Percentiles rank a stretch among this genome's conserved stretches.
Conservation (phyloP, 108 stramenopile genomes). For the Epithemia pelagica region DNA sequence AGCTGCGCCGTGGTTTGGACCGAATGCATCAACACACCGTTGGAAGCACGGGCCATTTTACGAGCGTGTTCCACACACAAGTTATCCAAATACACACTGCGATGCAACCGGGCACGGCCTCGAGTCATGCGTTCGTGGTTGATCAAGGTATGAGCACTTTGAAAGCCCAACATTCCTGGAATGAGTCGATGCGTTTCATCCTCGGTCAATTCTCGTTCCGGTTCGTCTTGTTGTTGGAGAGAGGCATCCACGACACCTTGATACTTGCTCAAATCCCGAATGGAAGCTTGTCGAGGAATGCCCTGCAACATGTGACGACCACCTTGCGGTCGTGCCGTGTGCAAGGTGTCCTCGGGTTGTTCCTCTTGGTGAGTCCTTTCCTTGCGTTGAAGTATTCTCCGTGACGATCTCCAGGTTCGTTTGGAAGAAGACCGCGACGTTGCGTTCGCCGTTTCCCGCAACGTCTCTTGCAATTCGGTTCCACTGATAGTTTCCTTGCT, state of each 20-base stretch:
- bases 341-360: no score
- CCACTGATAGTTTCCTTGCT: no score
- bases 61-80: not conserved
- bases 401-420: no score
- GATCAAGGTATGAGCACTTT: not conserved
- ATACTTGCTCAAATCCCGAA: not conserved
- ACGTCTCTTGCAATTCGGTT: no score
- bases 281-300: not conserved
- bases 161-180: not conserved
- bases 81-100: not conserved
- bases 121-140: not conserved
- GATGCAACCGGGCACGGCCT: not conserved
- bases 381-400: no score
- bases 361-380: no score
- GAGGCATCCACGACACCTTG: not conserved
- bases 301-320: not conserved
- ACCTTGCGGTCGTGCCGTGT: no score
- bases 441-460: no score
- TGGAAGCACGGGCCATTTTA: not conserved
- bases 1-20: not conserved
- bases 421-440: no score
- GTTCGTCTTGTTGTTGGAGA: not conserved
- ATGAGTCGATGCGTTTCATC: not conserved
- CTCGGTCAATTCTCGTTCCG: not conserved
- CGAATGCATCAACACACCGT: not conserved